phyloP scores from a whole-genome alignment of 495 filamentous ascomycete species.

The Penicillium steckii region DNA sequence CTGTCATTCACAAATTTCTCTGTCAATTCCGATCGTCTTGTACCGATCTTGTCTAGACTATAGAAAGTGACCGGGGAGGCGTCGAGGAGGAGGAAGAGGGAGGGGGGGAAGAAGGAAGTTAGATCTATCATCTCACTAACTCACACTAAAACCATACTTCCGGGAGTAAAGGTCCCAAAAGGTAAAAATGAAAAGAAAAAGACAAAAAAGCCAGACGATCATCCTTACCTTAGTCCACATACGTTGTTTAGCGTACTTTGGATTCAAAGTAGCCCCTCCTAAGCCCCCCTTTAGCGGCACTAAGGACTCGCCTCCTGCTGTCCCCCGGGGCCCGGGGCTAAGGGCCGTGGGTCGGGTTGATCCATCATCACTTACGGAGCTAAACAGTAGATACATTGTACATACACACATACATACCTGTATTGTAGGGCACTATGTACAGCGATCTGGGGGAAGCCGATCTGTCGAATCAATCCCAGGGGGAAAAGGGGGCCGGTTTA shows the following conservation, averaged over 20 bases:
- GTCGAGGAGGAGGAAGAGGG: conserved; percentile 24
- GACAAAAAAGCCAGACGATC: conserved; percentile 27
- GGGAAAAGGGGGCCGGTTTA: neutral
- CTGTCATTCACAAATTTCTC: neutral
- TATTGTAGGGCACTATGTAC: neutral
- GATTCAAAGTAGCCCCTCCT: conserved; percentile 13
- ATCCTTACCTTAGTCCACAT: conserved; percentile 35
- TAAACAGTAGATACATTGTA: conserved; percentile 12
- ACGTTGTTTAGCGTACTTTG: conserved; percentile 31
- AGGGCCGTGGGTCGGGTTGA: conserved; percentile 33
- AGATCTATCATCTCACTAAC: conserved; percentile 50
- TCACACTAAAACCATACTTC: conserved; percentile 42
- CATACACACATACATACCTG: conserved; percentile 16
- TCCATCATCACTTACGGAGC: conserved; percentile 22
- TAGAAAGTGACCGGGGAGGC: conserved; percentile 12
- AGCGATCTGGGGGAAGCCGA: conserved; percentile 12
- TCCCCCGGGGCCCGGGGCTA: conserved; percentile 43
- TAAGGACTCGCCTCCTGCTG: conserved; percentile 26
- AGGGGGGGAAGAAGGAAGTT: conserved; percentile 25
- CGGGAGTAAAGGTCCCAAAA: conserved; percentile 17
- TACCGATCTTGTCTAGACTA: conserved; percentile 1
- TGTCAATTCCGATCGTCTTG: neutral
- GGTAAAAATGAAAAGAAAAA: conserved; percentile 2
- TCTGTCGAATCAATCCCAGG: conserved; percentile 15
- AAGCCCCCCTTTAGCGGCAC: conserved; percentile 11